Evolutionary conservation across 176 grass and related monocot genomes (phyloP).

Genomic region (Carex scoparia): DNA sequence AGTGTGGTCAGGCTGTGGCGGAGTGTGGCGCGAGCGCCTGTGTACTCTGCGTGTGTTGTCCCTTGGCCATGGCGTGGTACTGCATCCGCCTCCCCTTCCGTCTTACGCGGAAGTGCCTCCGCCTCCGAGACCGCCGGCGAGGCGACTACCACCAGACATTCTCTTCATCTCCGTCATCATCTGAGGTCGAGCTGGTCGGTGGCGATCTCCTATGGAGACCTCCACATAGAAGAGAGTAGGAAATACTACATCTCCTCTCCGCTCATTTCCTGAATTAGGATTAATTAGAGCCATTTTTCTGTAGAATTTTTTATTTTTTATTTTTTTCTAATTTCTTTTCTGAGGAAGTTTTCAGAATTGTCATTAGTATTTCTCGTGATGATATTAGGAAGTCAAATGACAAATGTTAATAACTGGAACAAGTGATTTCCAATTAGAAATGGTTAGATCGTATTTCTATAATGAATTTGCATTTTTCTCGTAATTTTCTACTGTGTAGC

Average conservation of each 20-base stretch:
- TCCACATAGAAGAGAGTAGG: not conserved
- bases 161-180: constrained; percentile 23
- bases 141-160: not conserved
- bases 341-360: not conserved
- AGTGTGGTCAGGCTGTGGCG: constrained; percentile 27
- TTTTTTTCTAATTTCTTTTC: not conserved
- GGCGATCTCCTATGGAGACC: not conserved
- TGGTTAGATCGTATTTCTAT: not conserved
- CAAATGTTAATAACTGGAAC: not conserved
- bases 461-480: not conserved
- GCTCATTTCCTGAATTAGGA: not conserved
- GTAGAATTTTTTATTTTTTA: not conserved
- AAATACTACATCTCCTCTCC: not conserved
- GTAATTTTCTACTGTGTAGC: not conserved
- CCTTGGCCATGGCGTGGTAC: constrained; percentile 49
- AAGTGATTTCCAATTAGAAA: not conserved
- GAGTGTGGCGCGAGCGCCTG: constrained; percentile 59
- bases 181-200: constrained; percentile 16
- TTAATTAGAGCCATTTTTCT: not conserved
- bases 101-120: constrained; percentile 36
- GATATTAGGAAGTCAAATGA: not conserved
- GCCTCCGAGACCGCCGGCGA: not conserved
- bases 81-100: constrained; percentile 45
- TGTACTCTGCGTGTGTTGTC: constrained; percentile 65
- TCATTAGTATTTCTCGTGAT: not conserved